Percentiles rank a stretch among this genome's conserved stretches.
Conservation (phyloP, 2,329 filamentous ascomycete species). For the Talaromyces amestolkiae region DNA sequence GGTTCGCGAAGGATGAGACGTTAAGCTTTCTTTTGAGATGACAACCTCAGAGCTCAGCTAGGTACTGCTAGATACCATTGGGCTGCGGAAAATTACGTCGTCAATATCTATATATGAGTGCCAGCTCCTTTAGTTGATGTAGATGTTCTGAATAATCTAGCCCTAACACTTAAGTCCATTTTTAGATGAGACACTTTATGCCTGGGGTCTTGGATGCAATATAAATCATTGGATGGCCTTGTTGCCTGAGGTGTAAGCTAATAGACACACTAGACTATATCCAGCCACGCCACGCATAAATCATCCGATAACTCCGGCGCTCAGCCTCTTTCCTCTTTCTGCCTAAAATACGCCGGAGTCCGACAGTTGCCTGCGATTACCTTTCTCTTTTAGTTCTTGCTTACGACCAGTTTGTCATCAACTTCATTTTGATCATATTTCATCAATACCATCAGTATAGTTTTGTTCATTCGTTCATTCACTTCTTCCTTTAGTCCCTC, state of each 20-base stretch:
- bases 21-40: slow-evolving; percentile 5
- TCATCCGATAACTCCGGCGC: slow-evolving; percentile 3
- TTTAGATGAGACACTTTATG: slow-evolving; percentile 1
- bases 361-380: not conserved
- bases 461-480: not conserved
- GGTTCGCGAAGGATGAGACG: slow-evolving; percentile 7
- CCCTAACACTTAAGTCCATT: not conserved
- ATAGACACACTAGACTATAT: not conserved
- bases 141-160: not conserved
- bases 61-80: too few relatives aligned
- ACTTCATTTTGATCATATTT: not conserved
- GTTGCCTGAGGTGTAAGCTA: not conserved
- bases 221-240: not conserved
- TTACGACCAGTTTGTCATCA: not conserved
- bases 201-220: not conserved
- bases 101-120: too few relatives aligned
- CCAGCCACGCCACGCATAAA: not conserved
- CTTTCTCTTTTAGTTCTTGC: not conserved
- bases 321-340: not conserved
- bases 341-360: not conserved
- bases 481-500: not conserved
- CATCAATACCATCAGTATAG: not conserved
- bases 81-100: too few relatives aligned
- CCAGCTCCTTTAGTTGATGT: too few relatives aligned
- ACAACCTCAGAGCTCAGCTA: not conserved